Evolutionary conservation across 2,329 filamentous ascomycete genomes (phyloP).

Genomic region (Coniella vitis): DNA sequence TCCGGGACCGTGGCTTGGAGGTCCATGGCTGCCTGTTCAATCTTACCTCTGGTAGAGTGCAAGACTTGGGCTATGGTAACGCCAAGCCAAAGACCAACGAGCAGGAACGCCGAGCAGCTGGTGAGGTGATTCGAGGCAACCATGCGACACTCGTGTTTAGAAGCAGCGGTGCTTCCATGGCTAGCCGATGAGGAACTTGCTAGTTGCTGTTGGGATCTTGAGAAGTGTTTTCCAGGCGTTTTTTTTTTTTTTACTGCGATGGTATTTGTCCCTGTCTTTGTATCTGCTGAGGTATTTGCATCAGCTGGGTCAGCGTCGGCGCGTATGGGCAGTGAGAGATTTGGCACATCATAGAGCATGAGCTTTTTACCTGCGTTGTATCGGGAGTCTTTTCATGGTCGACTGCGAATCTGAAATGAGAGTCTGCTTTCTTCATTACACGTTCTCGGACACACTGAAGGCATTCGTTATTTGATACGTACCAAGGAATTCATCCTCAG

Average conservation of each 20-base stretch:
- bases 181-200: conserved; percentile 19
- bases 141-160: conserved; percentile 46
- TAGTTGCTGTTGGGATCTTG: not conserved
- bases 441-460: no score
- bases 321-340: no score
- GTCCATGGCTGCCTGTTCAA: conserved; percentile 78
- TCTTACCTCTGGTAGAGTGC: conserved; percentile 40
- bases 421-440: no score
- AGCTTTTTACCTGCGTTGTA: no score
- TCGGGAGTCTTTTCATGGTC: no score
- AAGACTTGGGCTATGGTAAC: conserved; percentile 42
- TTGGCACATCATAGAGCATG: no score
- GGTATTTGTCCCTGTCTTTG: no score
- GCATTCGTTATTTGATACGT: no score
- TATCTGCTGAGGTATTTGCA: no score
- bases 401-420: no score
- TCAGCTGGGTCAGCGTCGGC: no score
- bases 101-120: conserved; percentile 10
- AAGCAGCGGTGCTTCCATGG: conserved; percentile 33
- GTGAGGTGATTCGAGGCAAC: conserved; percentile 37
- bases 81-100: conserved; percentile 17
- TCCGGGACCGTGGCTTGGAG: conserved; percentile 61
- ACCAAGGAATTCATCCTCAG: no score
- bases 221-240: not conserved
- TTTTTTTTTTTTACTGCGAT: not conserved